Evolutionary conservation across 2,329 filamentous ascomycete species (phyloP), one percentile per base, ranked within the genome.

Genomic region (Paraconiothyrium brasiliense): DNA sequence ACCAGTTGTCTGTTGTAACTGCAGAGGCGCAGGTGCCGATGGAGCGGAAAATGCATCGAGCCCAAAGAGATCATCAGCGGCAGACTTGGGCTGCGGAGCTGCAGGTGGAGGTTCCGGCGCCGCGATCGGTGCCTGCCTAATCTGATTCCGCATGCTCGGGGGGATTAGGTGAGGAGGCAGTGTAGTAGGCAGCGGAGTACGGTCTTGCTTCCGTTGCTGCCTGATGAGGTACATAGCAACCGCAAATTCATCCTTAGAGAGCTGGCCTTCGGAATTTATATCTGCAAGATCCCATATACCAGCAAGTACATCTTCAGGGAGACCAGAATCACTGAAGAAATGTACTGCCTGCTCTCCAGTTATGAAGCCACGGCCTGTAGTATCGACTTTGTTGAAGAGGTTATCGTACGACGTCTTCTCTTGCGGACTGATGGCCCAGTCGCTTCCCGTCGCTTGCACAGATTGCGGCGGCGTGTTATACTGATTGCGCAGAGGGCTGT

Each of bases 211-310:
- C 57, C 94, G 87, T 77, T 97, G 94, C 76, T 97, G 92, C 63
- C 94, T 88, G 71, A 99, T 97, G 54, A 99, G 84, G 76, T 96
- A 96, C 94, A 99, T 97, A 57, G 95, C 94, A 50, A 99, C 93
- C 0, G 95, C 93, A 75, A 99, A 99, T 71, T 97, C 94, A 68
- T 99, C 95, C 70, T 88, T 89, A 50, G 86, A 93, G 59, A 99
- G 83, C 60, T 91, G 90, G 11, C 95, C 95, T 69, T 94, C 91
- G 8, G 93, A 95, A 73, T 92, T 93, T 79, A 97, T 93, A 79
- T 99, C 95, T 14, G 95, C 91, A 34, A 99, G 87, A 77, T 99
- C 95, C 95, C 95, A 99, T 66, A 99, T 97, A 71, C 96, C 92
- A 34, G 95, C 95, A 57, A 99, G 84, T 10, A 88, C 88, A 71